These are phyloP conservation scores for Microthlaspi erraticum DNA, from an alignment of 345 rosid species.

Conservation along the genomic window DNA sequence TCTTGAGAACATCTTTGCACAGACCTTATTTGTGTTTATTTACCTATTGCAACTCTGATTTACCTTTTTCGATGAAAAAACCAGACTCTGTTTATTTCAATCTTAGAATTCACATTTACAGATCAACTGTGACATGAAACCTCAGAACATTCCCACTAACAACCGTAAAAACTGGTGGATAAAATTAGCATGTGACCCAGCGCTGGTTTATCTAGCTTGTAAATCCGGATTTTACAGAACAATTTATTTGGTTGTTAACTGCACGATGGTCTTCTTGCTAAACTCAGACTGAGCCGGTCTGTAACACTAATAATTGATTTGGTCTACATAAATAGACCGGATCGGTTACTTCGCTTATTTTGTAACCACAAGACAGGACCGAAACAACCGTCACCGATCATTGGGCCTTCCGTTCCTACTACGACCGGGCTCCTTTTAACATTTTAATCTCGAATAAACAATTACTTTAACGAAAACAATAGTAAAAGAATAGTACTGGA, in stretches of 20 bases:
- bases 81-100: constrained; percentile 11
- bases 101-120: constrained; percentile 1
- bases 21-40: constrained; percentile 25
- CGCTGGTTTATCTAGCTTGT: not conserved
- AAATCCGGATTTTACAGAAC: not conserved
- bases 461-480: not conserved
- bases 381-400: constrained; percentile 11
- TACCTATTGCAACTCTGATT: constrained; percentile 14
- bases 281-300: not conserved
- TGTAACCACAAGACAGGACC: not conserved
- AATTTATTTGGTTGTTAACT: not conserved
- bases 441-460: not conserved
- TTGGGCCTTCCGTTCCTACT: constrained; percentile 3
- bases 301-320: not conserved
- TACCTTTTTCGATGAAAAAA: constrained; percentile 32
- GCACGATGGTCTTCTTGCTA: not conserved
- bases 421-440: not conserved
- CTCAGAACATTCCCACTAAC: not conserved
- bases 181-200: too few species aligned
- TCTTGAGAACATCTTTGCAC: constrained; percentile 9
- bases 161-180: too few species aligned
- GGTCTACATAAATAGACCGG: not conserved
- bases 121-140: constrained; percentile 19
- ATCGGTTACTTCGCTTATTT: not conserved
- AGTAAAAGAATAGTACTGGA: not conserved